Evolutionary conservation across 345 rosid species (phyloP), one percentile per base, ranked within the genome.

Genomic region (Stellera chamaejasme): DNA sequence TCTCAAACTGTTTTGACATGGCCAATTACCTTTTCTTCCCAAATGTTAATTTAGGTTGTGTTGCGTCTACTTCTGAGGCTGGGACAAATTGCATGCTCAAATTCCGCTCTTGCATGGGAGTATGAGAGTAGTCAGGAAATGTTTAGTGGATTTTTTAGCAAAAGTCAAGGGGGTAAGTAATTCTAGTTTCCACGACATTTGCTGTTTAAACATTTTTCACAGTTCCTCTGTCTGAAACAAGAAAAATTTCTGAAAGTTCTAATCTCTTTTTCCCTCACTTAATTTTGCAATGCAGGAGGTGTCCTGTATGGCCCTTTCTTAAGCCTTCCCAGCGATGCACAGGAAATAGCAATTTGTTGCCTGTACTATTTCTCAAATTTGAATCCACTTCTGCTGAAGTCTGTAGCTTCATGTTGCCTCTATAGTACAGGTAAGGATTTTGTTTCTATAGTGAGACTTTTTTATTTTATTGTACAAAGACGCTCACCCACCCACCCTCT

Each of bases 381-480:
- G 66, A 82, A 76, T 45, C 54, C 72, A 47, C 50, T 43, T 52
- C 47, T 83, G 58, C 76, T 93, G 79, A 76, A 73, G 60, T 74
- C 97, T 12, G 55, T 89, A 61, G 72, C 79, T 61, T 71, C 68
- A 14, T 89, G 88, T 72, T 93, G 85, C 74, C 69, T 89, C 10
- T 52, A 96, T 93, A 54, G 94, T 75, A 14, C 48, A 13, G 19
- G 28, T 61, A 27, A 42, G 13, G 0, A 25, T 14, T 36, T 32
- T 11, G 25, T 64, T 23, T 36, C 43, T 69, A 27, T 48, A 19
- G 23, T 19, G 23, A 54, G 42, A 43, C 39, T 19, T 50, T 16
- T 14, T 2, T n/a, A 6, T 4, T 15, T 2, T 3, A 8, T 32
- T 32, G 39, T 5, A 32, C 39, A 32, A 8, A 8, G 39, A 32